These are phyloP conservation scores for Podospora comata DNA, from an alignment of 495 filamentous ascomycete genomes.

Conservation along the genomic window DNA sequence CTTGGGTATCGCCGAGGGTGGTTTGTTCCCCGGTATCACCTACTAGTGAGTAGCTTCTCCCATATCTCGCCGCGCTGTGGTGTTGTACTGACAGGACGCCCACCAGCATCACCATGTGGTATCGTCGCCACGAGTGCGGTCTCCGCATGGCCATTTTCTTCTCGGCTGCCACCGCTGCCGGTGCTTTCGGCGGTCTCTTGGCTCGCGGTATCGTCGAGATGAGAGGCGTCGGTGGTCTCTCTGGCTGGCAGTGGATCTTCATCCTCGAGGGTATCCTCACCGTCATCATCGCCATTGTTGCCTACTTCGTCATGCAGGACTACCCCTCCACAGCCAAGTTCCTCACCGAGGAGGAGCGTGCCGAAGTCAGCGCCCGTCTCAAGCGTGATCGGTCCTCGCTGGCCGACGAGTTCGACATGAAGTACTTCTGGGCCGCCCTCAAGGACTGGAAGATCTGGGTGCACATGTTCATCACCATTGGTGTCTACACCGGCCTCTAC, in stretches of 20 bases:
- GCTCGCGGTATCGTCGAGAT: constrained; percentile 67
- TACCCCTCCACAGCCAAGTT: constrained; percentile 78
- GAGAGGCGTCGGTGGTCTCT: constrained; percentile 59
- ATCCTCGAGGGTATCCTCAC: constrained; percentile 68
- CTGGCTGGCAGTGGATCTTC: constrained; percentile 78
- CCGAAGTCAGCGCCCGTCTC: constrained; percentile 64
- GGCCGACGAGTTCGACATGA: constrained; percentile 72
- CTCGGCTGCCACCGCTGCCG: constrained; percentile 71
- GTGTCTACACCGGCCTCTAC: constrained; percentile 58
- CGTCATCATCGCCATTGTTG: constrained; percentile 51
- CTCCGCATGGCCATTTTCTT: constrained; percentile 78
- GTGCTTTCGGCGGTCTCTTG: constrained; percentile 75
- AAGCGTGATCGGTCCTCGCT: constrained; percentile 67
- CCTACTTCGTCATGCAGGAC: constrained; percentile 72
- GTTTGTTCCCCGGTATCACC: constrained; percentile 75
- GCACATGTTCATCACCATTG: constrained; percentile 50
- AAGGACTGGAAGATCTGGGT: constrained; percentile 79
- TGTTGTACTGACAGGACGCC: background rate
- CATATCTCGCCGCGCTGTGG: constrained; percentile 29
- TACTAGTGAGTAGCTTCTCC: constrained; percentile 47
- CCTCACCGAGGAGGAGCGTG: constrained; percentile 60
- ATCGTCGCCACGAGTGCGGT: constrained; percentile 60
- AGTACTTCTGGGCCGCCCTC: constrained; percentile 66
- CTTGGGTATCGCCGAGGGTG: constrained; percentile 73
- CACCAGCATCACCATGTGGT: constrained; percentile 66